Conservation (phyloP, 1,284 basidiomycete species). For the Puccinia horiana region DNA sequence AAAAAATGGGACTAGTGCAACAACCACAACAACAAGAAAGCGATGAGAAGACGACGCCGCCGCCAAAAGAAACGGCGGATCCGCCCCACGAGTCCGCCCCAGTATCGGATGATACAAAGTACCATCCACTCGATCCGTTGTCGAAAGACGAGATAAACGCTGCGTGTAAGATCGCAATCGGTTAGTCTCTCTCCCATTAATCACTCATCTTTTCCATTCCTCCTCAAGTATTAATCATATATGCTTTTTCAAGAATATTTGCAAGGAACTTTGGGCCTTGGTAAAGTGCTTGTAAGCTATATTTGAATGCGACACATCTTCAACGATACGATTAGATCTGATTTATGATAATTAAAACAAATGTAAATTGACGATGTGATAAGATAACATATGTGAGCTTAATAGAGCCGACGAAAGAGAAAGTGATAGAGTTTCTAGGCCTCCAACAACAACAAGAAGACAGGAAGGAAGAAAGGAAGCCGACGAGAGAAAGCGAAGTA, state of each 20-base stretch:
- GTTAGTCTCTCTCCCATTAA: background rate
- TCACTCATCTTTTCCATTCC: background rate
- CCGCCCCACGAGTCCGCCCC: background rate
- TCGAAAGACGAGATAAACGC: constrained; percentile 16
- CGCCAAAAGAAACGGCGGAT: too few species aligned
- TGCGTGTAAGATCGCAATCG: constrained; percentile 5
- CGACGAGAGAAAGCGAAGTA: constrained; percentile 27
- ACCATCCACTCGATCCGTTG: constrained; percentile 40
- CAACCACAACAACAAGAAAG: too few species aligned
- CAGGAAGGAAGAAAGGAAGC: background rate
- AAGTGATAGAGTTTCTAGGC: constrained; percentile 7
- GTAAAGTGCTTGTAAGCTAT: constrained; percentile 6
- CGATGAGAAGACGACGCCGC: too few species aligned
- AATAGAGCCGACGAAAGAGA: constrained; percentile 33
- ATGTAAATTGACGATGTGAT: too few species aligned
- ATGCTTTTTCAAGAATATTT: constrained; percentile 14
- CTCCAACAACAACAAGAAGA: background rate
- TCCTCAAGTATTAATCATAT: background rate
- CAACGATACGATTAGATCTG: background rate
- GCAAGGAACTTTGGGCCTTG: background rate
- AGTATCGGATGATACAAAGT: background rate
- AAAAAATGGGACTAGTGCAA: too few species aligned
- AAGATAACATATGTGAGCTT: constrained; percentile 26
- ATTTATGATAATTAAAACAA: background rate
- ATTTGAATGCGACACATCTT: background rate